phyloP scores from a whole-genome alignment of 805 yeast genomes.

The Blastobotrys muscicola region DNA sequence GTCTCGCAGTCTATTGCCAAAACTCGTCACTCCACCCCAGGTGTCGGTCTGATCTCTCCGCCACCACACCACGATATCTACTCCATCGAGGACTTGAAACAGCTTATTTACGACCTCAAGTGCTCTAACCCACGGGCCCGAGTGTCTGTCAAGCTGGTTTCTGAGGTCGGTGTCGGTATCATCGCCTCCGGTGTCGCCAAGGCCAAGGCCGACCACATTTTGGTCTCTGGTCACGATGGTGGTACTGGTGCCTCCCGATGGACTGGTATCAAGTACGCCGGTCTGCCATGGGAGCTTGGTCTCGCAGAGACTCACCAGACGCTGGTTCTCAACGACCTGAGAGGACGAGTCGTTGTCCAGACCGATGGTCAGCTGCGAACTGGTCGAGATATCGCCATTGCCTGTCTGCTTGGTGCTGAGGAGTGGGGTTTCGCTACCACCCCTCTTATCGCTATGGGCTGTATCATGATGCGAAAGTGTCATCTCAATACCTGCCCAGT shows the following conservation, averaged over 20 bases:
- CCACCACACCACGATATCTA: conserved; percentile 99
- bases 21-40: conserved; percentile 93
- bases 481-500: conserved; percentile 94
- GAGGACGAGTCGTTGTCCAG: conserved; percentile 92
- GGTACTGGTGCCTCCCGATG: conserved; percentile 99
- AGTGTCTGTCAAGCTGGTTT: conserved; percentile 90
- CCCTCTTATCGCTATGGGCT: conserved; percentile 94
- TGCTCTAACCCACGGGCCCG: conserved; percentile 96
- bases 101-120: conserved; percentile 89
- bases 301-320: conserved; percentile 98
- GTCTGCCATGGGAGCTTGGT: conserved; percentile 98
- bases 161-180: conserved; percentile 98
- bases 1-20: conserved; percentile 82
- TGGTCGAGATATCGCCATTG: conserved; percentile 94
- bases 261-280: conserved; percentile 95
- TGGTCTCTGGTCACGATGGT: conserved; percentile 97
- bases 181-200: conserved; percentile 99
- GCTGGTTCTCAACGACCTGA: conserved; percentile 83
- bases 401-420: conserved; percentile 94
- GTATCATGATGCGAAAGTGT: conserved; percentile 93
- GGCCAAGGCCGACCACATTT: conserved; percentile 94
- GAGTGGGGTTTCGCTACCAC: conserved; percentile 98
- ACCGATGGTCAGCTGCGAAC: conserved; percentile 98
- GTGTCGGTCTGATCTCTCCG: conserved; percentile 94
- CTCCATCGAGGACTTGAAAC: conserved; percentile 96